These are phyloP conservation scores for Clitopilus passeckerianus DNA, from an alignment of 768 basidiomycete species.

Conservation along the genomic window DNA sequence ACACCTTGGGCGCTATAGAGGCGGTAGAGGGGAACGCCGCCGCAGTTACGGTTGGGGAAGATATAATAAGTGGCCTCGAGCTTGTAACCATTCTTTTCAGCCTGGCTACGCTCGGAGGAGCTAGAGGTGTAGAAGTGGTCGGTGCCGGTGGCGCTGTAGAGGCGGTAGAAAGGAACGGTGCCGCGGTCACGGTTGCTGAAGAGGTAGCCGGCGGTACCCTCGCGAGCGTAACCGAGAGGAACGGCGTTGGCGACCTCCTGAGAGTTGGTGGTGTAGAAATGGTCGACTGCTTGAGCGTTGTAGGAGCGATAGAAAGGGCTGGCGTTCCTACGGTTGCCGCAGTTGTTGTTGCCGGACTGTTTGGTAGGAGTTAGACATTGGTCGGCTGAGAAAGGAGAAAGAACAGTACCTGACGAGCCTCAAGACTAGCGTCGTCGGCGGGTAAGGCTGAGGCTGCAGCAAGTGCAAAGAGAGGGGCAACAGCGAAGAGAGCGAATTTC, in stretches of 20 bases:
- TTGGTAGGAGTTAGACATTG: not conserved
- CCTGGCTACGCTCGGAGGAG: constrained; percentile 8
- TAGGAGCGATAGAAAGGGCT: constrained; percentile 6
- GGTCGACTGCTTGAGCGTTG: constrained; percentile 1
- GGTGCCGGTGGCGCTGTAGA: constrained; percentile 6
- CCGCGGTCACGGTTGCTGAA: constrained; percentile 5
- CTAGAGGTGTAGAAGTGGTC: constrained; percentile 19
- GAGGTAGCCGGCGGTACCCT: constrained; percentile 9
- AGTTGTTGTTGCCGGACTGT: not conserved
- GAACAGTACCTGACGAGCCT: constrained; percentile 37
- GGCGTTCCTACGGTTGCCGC: not conserved
- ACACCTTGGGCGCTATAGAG: constrained; percentile 5
- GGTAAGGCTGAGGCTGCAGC: constrained; percentile 27
- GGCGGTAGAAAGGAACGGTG: constrained; percentile 15
- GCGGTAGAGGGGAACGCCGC: constrained; percentile 13
- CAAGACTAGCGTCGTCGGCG: constrained; percentile 29
- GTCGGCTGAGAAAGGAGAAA: not conserved
- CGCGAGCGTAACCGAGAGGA: constrained; percentile 5
- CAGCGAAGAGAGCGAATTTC: not conserved
- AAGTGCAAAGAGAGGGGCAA: not conserved
- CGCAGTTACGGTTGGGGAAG: constrained; percentile 3
- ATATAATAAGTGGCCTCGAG: constrained; percentile 12
- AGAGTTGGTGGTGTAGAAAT: constrained; percentile 8
- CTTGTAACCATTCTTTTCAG: constrained; percentile 7
- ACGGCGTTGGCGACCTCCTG: constrained; percentile 1